These are phyloP conservation scores for Saccharum spontaneum DNA, from an alignment of 176 grass and related monocot species.

Conservation along the genomic window DNA sequence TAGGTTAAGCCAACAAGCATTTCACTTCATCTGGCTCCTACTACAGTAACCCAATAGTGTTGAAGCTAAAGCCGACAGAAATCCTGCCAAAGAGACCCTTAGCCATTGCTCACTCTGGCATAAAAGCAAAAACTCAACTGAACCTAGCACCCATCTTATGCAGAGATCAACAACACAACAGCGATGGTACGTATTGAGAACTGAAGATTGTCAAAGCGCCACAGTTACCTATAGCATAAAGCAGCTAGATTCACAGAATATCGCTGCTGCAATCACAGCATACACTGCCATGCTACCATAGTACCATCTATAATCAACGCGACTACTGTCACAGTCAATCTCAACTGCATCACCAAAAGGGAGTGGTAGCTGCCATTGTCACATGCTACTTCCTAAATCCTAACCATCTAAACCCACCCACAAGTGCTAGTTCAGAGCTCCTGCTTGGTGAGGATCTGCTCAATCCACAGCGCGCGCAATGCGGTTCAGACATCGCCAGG, in stretches of 20 bases:
- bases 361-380: not conserved
- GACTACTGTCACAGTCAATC: not conserved
- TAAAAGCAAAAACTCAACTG: no score
- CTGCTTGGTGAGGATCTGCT: not conserved
- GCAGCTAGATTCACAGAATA: not conserved
- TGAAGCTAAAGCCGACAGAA: no score
- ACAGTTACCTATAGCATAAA: not conserved
- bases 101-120: no score
- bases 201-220: not conserved
- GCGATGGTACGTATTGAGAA: no score
- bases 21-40: no score
- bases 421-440: not conserved
- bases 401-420: not conserved
- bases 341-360: no score
- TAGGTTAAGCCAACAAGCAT: no score
- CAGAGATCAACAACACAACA: no score
- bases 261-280: not conserved
- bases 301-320: not conserved
- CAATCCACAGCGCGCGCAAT: not conserved
- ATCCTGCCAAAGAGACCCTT: no score
- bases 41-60: no score
- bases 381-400: not conserved
- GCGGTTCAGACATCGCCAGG: not conserved
- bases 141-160: no score
- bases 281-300: no score